Percentiles rank a stretch among this genome's conserved stretches.
Conservation (phyloP, 202 grass and related monocot genomes). For the Schoenoplectus tabernaemontani region DNA sequence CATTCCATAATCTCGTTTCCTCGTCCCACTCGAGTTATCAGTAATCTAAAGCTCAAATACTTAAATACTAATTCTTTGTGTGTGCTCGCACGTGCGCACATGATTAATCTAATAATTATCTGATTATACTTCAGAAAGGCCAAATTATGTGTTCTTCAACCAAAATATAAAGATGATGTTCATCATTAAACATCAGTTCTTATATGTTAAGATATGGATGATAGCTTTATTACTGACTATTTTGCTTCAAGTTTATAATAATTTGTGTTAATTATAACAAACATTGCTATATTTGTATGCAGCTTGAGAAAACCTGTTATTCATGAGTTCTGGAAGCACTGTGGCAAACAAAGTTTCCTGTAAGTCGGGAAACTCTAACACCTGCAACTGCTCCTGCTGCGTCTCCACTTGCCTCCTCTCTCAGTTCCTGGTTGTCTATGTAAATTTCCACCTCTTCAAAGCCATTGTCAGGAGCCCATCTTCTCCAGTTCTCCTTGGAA, state of each 20-base stretch:
- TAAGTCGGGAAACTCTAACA: conserved; percentile 71
- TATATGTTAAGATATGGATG: conserved; percentile 36
- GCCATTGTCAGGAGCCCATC: conserved; percentile 74
- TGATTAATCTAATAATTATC: neutral
- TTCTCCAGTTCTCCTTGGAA: conserved; percentile 58
- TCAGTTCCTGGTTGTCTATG: conserved; percentile 58
- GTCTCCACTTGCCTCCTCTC: conserved; percentile 55
- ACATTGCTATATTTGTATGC: conserved; percentile 15
- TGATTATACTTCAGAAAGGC: neutral
- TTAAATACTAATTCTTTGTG: too few species aligned
- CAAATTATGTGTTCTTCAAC: conserved; percentile 14
- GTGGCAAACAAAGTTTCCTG: conserved; percentile 88
- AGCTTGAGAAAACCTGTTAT: conserved; percentile 80
- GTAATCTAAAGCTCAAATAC: neutral
- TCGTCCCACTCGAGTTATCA: neutral
- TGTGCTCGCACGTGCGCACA: too few species aligned
- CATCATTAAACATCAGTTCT: conserved; percentile 35
- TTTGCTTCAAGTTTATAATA: neutral
- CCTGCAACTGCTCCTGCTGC: conserved; percentile 36
- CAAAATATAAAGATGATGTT: conserved; percentile 9
- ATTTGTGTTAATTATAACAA: neutral
- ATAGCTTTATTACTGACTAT: neutral
- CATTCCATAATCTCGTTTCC: neutral
- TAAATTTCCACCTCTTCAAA: conserved; percentile 95
- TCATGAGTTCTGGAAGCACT: conserved; percentile 89